Evolutionary conservation across 2,329 filamentous ascomycete genomes (phyloP), one percentile per base, ranked within the genome.

Genomic region (Penicillium capsulatum): DNA sequence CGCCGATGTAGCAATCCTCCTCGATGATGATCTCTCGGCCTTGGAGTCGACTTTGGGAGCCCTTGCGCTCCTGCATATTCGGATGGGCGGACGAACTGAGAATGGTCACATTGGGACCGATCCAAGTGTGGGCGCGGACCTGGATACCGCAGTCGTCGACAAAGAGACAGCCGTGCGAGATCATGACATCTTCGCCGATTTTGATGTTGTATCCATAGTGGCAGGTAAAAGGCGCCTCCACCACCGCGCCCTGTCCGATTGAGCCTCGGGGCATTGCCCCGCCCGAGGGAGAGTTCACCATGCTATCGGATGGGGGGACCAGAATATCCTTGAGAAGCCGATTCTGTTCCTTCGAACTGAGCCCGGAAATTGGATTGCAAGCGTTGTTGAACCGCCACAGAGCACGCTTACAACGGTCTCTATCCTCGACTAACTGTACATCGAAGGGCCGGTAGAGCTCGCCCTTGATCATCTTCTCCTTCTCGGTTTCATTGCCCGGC

Each of bases 141-240:
- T 73, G 80, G 44, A 97, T 84, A 48, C 82, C 76, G 60, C 83
- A 85, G n/a, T 89, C 83, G 61, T 98, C 92, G 40, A 90, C 80
- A 58, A 97, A 83, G 17, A 81, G 83, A 64, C 90, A 96, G 56
- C 87, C 85, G 39, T 86, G 78, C 13, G 84, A 86, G 51, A 98
- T 85, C 39, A 83, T 78, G 2, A 94, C 87, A 48, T 92, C 83
- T 53, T 90, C 83, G 9, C 86, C 90, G 51, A 98, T 85, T 33
- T 78, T 77, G 54, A 97, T 84, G 63, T 98, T 97, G 69, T 95
- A 97, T 1, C 92, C 92, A 58, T 96, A 96, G 57, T 96, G 89
- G 61, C 91, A 96, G 32, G 76, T 82, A 63, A 98, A 97, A 0
- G 91, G 91, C 2, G 86, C 81, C 57, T 95, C 88, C 17, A 98